Percentiles rank a stretch among this genome's conserved stretches.
Evolutionary conservation across 169 alveolate genomes (phyloP).

Genomic region (Cyclospora cayetanensis): DNA sequence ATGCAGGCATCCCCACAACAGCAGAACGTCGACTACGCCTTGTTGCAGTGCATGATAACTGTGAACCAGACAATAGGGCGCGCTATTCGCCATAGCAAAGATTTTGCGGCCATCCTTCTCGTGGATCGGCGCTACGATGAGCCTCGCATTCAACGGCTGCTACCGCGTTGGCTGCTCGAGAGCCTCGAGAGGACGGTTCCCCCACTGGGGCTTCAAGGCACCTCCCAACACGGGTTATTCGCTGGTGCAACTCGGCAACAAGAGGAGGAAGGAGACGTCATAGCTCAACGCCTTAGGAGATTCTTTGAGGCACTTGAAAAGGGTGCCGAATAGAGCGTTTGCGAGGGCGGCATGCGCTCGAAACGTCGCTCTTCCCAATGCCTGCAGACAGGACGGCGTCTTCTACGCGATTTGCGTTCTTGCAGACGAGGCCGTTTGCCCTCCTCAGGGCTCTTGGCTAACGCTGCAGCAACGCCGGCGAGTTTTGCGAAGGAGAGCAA

Average conservation of each 20-base stretch:
- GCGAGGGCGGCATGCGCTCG: no score
- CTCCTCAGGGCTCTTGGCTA: no score
- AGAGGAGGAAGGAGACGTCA: background rate
- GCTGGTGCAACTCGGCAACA: no score
- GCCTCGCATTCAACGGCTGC: conserved; percentile 63
- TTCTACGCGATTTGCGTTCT: no score
- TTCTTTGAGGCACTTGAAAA: conserved; percentile 26
- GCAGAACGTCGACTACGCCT: conserved; percentile 30
- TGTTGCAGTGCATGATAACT: conserved; percentile 89
- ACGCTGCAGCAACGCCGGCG: no score
- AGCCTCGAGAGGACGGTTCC: conserved; percentile 26
- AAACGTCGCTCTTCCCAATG: no score
- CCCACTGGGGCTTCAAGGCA: background rate
- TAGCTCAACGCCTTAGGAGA: background rate
- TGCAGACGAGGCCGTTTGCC: no score
- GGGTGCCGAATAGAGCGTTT: no score
- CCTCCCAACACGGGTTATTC: background rate
- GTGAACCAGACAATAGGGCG: conserved; percentile 98
- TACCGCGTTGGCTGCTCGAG: conserved; percentile 79
- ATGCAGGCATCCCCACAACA: conserved; percentile 22
- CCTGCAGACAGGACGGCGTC: no score
- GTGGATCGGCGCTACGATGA: conserved; percentile 89
- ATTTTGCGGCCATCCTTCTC: conserved; percentile 93
- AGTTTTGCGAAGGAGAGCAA: no score
- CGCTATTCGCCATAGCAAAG: conserved; percentile 95